A percentile compares a stretch with the other conserved stretches of the same genome.
These are phyloP conservation scores for Ogataea corticis DNA, from an alignment of 805 yeast species.

Conservation along the genomic window DNA sequence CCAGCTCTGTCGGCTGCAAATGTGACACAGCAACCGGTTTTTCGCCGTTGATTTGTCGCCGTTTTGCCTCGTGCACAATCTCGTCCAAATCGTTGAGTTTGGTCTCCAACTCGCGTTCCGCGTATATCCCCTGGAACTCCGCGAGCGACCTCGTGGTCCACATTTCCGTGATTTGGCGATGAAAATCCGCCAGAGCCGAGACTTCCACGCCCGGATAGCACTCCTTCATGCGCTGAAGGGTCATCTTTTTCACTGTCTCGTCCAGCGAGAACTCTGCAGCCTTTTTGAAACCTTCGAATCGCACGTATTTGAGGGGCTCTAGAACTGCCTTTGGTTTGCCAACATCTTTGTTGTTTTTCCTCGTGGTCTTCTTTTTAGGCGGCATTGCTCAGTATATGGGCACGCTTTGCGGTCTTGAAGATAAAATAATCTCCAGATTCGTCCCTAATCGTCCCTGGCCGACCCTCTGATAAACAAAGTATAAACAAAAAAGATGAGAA, in stretches of 20 bases:
- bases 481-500: background rate
- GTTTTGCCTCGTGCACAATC: conserved; percentile 41
- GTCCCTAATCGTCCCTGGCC: background rate
- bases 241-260: conserved; percentile 46
- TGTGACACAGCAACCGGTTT: conserved; percentile 17
- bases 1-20: conserved; percentile 26
- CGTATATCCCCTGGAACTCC: conserved; percentile 49
- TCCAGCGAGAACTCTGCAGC: conserved; percentile 38
- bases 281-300: conserved; percentile 35
- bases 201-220: conserved; percentile 50
- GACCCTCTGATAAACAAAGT: background rate
- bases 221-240: conserved; percentile 42
- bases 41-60: conserved; percentile 13
- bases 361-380: background rate
- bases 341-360: background rate
- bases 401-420: background rate
- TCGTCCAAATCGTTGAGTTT: conserved; percentile 51
- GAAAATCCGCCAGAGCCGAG: conserved; percentile 42
- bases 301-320: conserved; percentile 19
- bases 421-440: background rate
- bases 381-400: background rate
- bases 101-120: conserved; percentile 43
- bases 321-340: background rate
- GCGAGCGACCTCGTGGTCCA: conserved; percentile 43
- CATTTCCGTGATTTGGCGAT: conserved; percentile 45